A percentile compares a stretch with the other conserved stretches of the same genome.
Evolutionary conservation across 352 stramenopile genomes (phyloP).

Genomic region (Peronospora belbahrii): DNA sequence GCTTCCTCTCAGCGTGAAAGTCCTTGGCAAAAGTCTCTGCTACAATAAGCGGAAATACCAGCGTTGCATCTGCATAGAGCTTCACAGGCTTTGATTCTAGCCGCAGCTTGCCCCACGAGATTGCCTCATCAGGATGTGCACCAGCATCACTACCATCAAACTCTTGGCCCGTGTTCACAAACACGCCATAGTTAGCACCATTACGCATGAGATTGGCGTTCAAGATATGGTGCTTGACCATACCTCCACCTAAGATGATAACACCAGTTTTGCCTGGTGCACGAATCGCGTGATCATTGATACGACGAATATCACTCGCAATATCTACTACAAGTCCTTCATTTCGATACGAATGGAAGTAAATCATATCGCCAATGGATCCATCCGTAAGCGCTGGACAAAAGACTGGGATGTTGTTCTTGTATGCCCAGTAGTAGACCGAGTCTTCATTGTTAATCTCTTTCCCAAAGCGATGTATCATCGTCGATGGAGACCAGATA

Average conservation of each 20-base stretch:
- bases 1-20: constrained; percentile 44
- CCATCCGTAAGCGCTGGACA: constrained; percentile 98
- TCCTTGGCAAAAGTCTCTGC: constrained; percentile 99
- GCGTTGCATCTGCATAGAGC: constrained; percentile 94
- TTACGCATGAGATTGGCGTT: constrained; percentile 99
- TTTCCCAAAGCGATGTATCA: constrained; percentile 94
- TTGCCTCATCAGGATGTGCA: constrained; percentile 96
- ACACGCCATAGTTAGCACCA: constrained; percentile 97
- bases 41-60: constrained; percentile 99
- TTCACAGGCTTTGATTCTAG: constrained; percentile 94
- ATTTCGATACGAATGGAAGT: constrained; percentile 99
- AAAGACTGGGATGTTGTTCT: constrained; percentile 99
- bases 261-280: constrained; percentile 92
- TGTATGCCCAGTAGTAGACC: constrained; percentile 99
- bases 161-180: constrained; percentile 97
- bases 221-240: constrained; percentile 99
- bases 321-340: constrained; percentile 97
- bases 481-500: constrained; percentile 95
- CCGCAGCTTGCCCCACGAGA: constrained; percentile 98
- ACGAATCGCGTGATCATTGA: constrained; percentile 97
- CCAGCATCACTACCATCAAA: constrained; percentile 99
- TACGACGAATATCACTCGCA: constrained; percentile 92
- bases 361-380: constrained; percentile 99
- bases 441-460: constrained; percentile 98
- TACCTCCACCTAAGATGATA: constrained; percentile 96